Percentiles rank a stretch among this genome's conserved stretches.
phyloP scores from a whole-genome alignment of 805 yeast genomes.

The Candida gorgasii region DNA sequence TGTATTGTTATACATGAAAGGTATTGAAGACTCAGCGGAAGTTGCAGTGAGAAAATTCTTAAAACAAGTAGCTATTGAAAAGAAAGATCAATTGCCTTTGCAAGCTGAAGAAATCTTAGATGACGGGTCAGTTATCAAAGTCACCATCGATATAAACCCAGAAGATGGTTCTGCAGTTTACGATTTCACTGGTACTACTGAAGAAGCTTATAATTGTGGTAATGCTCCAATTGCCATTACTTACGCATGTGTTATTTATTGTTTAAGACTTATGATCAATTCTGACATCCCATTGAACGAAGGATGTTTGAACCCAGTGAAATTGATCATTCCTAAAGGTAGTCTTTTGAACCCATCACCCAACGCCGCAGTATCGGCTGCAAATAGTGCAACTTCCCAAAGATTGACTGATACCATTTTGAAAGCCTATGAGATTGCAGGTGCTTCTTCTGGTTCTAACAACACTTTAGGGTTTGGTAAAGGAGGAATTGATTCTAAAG shows the following conservation, averaged over 20 bases:
- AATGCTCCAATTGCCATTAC: slow-evolving; percentile 28
- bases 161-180: slow-evolving; percentile 19
- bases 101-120: slow-evolving; percentile 22
- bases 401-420: slow-evolving; percentile 24
- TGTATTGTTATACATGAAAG: slow-evolving; percentile 75
- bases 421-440: slow-evolving; percentile 23
- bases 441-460: slow-evolving; percentile 22
- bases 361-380: slow-evolving; percentile 26
- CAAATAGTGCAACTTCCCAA: slow-evolving; percentile 25
- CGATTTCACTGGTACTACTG: slow-evolving; percentile 25
- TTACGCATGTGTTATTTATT: slow-evolving; percentile 24
- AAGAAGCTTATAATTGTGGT: slow-evolving; percentile 22
- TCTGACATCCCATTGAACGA: slow-evolving; percentile 26
- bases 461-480: slow-evolving; percentile 16
- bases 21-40: slow-evolving; percentile 79
- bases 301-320: slow-evolving; percentile 25
- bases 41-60: slow-evolving; percentile 53
- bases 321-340: slow-evolving; percentile 18
- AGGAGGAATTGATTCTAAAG: slow-evolving; percentile 15
- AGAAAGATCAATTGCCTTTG: slow-evolving; percentile 23
- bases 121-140: slow-evolving; percentile 21
- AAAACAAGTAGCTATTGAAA: slow-evolving; percentile 33
- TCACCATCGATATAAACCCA: slow-evolving; percentile 16
- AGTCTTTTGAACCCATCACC: slow-evolving; percentile 22
- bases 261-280: slow-evolving; percentile 22